Base-by-base conservation (phyloP, 2,329 filamentous ascomycete genomes). In the Chrysosphaeria jannelii region DNA sequence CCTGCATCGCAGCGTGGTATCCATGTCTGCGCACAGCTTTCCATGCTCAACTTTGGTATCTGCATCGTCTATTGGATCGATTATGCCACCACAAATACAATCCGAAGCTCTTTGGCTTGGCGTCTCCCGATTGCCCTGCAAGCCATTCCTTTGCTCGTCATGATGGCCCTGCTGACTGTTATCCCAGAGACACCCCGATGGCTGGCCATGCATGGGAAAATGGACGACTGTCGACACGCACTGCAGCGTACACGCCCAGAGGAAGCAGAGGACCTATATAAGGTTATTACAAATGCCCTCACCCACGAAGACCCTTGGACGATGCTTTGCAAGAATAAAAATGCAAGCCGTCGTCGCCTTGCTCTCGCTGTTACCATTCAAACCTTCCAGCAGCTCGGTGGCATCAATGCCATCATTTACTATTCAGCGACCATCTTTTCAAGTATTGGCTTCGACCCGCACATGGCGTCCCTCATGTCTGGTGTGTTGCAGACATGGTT, bases 141-240 rank as follows among this genome's bases (percentile, higher is more conserved):
- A 30, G 33, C 35, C 15, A 25, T 35, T 8, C 36, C 40, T 10
- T 39, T 36, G 4, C 26, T 35, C 6, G 31, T 29, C 15, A 34
- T 39, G 12, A 22, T 41, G n/a, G 25, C 33, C 8, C 9, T 13
- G 1, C 13, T 43, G 2, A 29, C 37, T 3, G 38, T 48, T 13
- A 37, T 48, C 4, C 48, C 48, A 0, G 50, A 53, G 30, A 47
- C 44, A 2, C 49, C 50, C 1, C 48, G 49, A 28, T 51, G 44
- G 42, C 40, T 48, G 4, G 36, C 50, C 4, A 18, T 42, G 7
- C 39, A 42, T n/a, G 43, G 39, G 4, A 35, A 39, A 10, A 27
- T 33, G 11, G 30, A 38, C 7, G 40, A 44, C n/a, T 40, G 37
- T 17, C 33, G 37, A 11, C 16, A 27, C 12, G 31, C 31, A 14